Conservation (phyloP, 306 rosid species). For the Lathyrus tuberosus region DNA sequence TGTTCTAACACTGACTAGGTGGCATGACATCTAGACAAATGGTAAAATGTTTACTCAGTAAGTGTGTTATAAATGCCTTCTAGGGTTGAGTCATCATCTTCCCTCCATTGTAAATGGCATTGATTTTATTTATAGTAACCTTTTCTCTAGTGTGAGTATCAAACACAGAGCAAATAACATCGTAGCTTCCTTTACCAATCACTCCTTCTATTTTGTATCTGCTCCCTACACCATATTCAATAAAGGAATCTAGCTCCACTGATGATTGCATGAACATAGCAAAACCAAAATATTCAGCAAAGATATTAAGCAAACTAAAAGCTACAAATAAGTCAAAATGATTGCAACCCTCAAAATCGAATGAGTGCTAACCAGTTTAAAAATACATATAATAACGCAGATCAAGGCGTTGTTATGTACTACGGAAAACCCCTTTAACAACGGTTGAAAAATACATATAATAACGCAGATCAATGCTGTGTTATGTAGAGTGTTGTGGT, state of each 20-base stretch:
- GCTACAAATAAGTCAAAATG: constrained; percentile 3
- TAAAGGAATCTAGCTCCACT: constrained; percentile 92
- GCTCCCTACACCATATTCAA: constrained; percentile 94
- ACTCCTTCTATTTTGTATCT: constrained; percentile 98
- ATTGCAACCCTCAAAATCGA: background rate
- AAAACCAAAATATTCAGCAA: constrained; percentile 16
- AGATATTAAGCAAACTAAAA: constrained; percentile 7
- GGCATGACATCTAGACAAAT: too few species aligned
- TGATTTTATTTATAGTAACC: constrained; percentile 94
- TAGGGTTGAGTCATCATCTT: too few species aligned
- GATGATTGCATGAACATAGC: constrained; percentile 63
- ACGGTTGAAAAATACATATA: too few species aligned
- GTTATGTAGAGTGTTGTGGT: too few species aligned
- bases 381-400: too few species aligned
- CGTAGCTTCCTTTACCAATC: constrained; percentile 98
- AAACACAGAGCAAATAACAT: constrained; percentile 96
- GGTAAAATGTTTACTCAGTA: too few species aligned
- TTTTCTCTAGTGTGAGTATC: constrained; percentile 90
- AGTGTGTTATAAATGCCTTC: too few species aligned
- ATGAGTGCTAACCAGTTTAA: too few species aligned
- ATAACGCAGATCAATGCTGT: too few species aligned
- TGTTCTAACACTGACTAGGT: too few species aligned
- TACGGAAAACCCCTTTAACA: too few species aligned
- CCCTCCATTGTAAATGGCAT: constrained; percentile 50
- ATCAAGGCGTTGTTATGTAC: too few species aligned